Conservation (phyloP, 2,329 filamentous ascomycete genomes). For the Aspergillus fijiensis region DNA sequence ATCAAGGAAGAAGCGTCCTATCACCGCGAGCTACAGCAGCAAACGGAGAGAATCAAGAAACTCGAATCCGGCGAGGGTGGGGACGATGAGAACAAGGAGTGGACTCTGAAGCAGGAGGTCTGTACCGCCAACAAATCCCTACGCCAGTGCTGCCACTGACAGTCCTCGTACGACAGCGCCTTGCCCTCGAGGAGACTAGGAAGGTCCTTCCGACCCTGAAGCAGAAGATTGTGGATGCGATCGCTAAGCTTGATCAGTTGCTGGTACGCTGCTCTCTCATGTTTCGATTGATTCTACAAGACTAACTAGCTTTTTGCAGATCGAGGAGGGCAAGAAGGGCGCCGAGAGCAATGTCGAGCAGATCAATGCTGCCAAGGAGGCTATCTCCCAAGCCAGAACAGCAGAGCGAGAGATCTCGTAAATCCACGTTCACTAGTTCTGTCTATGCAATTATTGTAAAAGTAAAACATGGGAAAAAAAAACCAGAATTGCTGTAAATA, state of each 20-base stretch:
- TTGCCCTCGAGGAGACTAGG: conserved; percentile 83
- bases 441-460: conserved; percentile 3
- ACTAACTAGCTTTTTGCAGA: conserved; percentile 20
- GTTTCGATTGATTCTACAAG: background rate
- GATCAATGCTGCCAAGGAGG: conserved; percentile 44
- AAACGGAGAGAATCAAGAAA: conserved; percentile 69
- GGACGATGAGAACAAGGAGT: conserved; percentile 77
- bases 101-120: conserved; percentile 83
- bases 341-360: conserved; percentile 41
- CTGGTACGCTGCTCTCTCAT: conserved; percentile 55
- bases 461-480: conserved; percentile 11
- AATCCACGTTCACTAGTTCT: conserved; percentile 7
- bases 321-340: conserved; percentile 43
- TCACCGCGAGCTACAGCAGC: conserved; percentile 76
- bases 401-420: conserved; percentile 41
- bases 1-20: conserved; percentile 92
- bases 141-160: conserved; percentile 3
- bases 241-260: conserved; percentile 72
- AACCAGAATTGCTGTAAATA: conserved; percentile 20
- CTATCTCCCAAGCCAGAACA: conserved; percentile 41
- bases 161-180: conserved; percentile 54
- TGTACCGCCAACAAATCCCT: conserved; percentile 20
- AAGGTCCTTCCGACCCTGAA: conserved; percentile 73
- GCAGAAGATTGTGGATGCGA: conserved; percentile 68
- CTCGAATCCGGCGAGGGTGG: conserved; percentile 66